Evolutionary conservation across 176 grass and related monocot species (phyloP).

Genomic region (Triticum dicoccoides): DNA sequence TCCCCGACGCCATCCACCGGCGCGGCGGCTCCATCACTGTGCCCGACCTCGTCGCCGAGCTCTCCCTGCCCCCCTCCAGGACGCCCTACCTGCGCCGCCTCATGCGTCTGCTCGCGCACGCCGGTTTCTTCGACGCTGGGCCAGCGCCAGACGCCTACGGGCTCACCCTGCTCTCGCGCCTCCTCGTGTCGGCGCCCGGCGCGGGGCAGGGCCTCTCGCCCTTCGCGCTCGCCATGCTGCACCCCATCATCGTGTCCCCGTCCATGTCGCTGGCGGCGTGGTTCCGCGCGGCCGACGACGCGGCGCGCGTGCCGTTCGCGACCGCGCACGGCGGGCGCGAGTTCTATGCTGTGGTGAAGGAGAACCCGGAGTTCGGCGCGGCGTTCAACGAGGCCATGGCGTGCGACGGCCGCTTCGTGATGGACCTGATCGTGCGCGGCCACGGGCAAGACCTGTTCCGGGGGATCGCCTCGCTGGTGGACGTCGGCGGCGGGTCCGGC

Average conservation of each 20-base stretch:
- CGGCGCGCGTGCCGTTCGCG: constrained; percentile 36
- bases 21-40: constrained; percentile 27
- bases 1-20: constrained; percentile 51
- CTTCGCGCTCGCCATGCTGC: constrained; percentile 51
- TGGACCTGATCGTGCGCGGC: constrained; percentile 37
- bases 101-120: constrained; percentile 52
- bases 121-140: constrained; percentile 38
- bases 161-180: constrained; percentile 43
- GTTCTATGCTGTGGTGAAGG: constrained; percentile 35
- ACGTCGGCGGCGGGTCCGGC: constrained; percentile 46
- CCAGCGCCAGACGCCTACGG: neutral
- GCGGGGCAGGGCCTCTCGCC: constrained; percentile 30
- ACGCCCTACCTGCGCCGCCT: constrained; percentile 37
- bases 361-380: constrained; percentile 32
- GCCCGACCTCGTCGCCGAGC: constrained; percentile 34
- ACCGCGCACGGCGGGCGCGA: constrained; percentile 33
- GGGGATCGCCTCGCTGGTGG: constrained; percentile 45
- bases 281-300: constrained; percentile 26
- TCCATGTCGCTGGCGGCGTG: constrained; percentile 48
- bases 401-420: constrained; percentile 53
- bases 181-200: constrained; percentile 32
- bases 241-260: constrained; percentile 42
- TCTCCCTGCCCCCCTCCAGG: constrained; percentile 35
- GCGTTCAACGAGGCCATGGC: constrained; percentile 61
- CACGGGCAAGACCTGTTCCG: constrained; percentile 35